A percentile compares a stretch with the other conserved stretches of the same genome.
These are phyloP conservation scores for Trichomonas vaginalis DNA, from an alignment of 208 protist species.

Conservation along the genomic window DNA sequence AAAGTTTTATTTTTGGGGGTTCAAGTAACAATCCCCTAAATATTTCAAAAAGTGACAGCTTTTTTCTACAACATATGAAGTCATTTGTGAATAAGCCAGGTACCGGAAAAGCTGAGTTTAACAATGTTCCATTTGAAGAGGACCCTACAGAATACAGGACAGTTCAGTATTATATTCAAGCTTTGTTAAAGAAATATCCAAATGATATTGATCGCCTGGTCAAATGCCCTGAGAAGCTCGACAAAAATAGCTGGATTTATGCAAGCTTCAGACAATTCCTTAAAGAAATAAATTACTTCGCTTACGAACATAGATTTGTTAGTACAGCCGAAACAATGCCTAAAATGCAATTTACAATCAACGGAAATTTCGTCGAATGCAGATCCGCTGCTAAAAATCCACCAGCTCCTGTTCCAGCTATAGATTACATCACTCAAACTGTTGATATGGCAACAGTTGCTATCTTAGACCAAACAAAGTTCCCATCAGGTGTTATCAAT, in stretches of 20 bases:
- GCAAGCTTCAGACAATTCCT: neutral
- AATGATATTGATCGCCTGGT: neutral
- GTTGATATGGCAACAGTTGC: neutral
- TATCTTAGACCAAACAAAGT: neutral
- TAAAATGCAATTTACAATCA: neutral
- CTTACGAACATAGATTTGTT: neutral
- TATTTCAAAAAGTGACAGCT: neutral
- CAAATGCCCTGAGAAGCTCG: neutral
- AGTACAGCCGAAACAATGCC: neutral
- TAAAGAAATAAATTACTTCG: neutral
- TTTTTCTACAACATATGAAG: neutral
- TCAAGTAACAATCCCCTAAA: too few relatives aligned
- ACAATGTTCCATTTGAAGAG: neutral
- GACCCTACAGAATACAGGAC: neutral
- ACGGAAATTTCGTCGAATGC: neutral
- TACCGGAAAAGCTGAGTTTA: neutral
- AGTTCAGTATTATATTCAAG: neutral
- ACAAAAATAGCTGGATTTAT: constrained; percentile 1
- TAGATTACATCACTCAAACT: neutral
- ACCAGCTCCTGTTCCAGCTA: neutral
- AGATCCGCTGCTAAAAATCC: neutral
- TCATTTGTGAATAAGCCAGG: neutral
- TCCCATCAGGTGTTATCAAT: neutral
- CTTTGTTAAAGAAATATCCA: neutral
- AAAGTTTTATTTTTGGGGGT: too few relatives aligned